Base-by-base conservation (phyloP, 1,139 yeast genomes). In the Candida tetrigidarum region DNA sequence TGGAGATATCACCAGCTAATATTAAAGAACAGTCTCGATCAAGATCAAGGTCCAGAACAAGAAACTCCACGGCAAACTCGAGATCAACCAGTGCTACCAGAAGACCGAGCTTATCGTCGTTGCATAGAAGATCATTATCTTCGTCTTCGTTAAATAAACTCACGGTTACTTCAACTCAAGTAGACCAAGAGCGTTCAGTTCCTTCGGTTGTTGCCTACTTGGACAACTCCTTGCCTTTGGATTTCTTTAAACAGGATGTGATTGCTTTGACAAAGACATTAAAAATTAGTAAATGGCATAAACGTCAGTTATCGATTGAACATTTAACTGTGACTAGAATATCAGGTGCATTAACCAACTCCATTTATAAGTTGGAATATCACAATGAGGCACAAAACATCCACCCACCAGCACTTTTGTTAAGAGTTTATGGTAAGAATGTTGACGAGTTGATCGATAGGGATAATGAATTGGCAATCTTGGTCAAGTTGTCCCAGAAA, bases 331-430 rank as follows among this genome's bases (percentile, higher is more conserved):
- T 74, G 15, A 59, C 55, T 38, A 76, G 97, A 53, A 88, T 93
- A 42, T 81, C 89, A 23, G 98, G 99, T 10, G 99, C 99, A 0
- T 75, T 93, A 62, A 93, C 99, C 22, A 93, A 93, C 62, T 86
- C 95, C 23, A 88, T 93, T 45, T 91, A 87, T 64, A 82, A 83
- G 55, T 77, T 91, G 5, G 74, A 76, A 44, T 78, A 71, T 50
- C 56, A 53, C 45, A 72, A 71, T 50, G 47, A 50, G 8, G 53
- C 53, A 15, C 63, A 58, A 32, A 58, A 58, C 41, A 41, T 64
- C 20, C 56, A 52, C 25, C 62, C 68, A 30, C 87, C 66, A 43
- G 64, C 67, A 47, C 67, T 93, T 35, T 70, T 93, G 41, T 69
- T 93, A 50, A 71, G 99, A 53, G 83, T 93, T 9, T 93, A 91